A percentile compares a stretch with the other conserved stretches of the same genome.
phyloP scores from a whole-genome alignment of 2,329 filamentous ascomycete genomes.

The Phaeosphaeriaceae sp. region DNA sequence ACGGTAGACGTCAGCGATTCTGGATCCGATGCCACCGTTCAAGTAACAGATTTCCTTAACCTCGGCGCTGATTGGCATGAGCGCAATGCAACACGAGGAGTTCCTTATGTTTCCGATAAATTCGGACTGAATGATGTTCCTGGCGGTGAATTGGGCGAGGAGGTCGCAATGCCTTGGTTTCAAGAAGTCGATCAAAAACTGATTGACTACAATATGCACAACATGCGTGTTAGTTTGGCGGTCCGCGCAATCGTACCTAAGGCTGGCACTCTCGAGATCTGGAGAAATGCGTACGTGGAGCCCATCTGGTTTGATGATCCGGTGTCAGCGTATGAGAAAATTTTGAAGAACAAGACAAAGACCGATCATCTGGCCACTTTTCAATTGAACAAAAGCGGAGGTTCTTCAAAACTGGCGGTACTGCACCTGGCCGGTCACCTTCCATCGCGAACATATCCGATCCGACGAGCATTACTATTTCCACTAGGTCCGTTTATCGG shows the following conservation, averaged over 20 bases:
- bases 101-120: conserved; percentile 7
- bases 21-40: neutral
- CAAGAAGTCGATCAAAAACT: conserved; percentile 8
- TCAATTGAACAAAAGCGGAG: neutral
- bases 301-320: neutral
- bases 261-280: conserved; percentile 8
- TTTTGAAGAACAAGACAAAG: neutral
- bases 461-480: conserved; percentile 9
- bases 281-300: conserved; percentile 3
- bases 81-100: neutral
- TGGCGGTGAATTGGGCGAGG: conserved; percentile 2
- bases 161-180: conserved; percentile 16
- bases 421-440: conserved; percentile 8
- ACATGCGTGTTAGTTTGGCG: neutral
- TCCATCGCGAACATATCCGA: conserved; percentile 13
- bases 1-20: neutral
- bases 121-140: neutral
- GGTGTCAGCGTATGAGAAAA: neutral
- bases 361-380: conserved; percentile 6
- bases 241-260: conserved; percentile 9
- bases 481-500: conserved; percentile 9
- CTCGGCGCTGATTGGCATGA: conserved; percentile 5
- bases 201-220: conserved; percentile 12
- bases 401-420: conserved; percentile 1
- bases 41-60: conserved; percentile 4